Evolutionary conservation across 768 basidiomycete genomes (phyloP).

Genomic region (Tephrocybe sp.): DNA sequence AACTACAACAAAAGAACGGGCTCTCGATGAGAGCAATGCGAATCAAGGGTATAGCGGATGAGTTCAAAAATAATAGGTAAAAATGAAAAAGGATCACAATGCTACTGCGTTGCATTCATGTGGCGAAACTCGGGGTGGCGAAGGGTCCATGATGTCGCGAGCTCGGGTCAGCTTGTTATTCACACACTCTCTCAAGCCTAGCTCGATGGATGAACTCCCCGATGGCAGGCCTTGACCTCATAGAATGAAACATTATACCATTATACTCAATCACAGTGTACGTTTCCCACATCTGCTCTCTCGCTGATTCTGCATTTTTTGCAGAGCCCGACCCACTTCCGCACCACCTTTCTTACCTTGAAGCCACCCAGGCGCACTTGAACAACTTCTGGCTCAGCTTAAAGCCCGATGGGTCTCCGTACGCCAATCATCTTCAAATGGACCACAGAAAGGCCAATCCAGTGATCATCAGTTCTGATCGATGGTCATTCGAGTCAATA

Average conservation of each 20-base stretch:
- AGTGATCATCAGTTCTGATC: slow-evolving; percentile 63
- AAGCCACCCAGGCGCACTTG: slow-evolving; percentile 72
- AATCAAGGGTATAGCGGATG: too few species aligned
- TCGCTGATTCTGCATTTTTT: slow-evolving; percentile 29
- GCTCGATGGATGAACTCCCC: slow-evolving; percentile 85
- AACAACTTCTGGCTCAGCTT: slow-evolving; percentile 71
- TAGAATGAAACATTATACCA: slow-evolving; percentile 72
- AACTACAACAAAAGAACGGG: too few species aligned
- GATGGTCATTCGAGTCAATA: slow-evolving; percentile 79
- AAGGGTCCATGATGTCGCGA: too few species aligned
- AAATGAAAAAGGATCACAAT: too few species aligned
- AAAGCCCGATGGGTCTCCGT: slow-evolving; percentile 77
- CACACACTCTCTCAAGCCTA: slow-evolving; percentile 49
- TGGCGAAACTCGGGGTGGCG: too few species aligned
- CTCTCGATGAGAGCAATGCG: too few species aligned
- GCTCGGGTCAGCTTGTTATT: too few species aligned
- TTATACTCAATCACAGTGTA: slow-evolving; percentile 68
- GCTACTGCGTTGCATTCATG: too few species aligned
- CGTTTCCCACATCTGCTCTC: slow-evolving; percentile 2
- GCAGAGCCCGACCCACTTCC: slow-evolving; percentile 63
- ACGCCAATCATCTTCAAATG: slow-evolving; percentile 43
- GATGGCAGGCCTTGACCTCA: slow-evolving; percentile 63
- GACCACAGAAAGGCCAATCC: slow-evolving; percentile 45
- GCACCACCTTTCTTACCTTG: slow-evolving; percentile 76
- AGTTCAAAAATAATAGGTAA: too few species aligned